Evolutionary conservation across 1,284 basidiomycete species (phyloP), one percentile per base, ranked within the genome.

Genomic region (Trichosporon sp.): DNA sequence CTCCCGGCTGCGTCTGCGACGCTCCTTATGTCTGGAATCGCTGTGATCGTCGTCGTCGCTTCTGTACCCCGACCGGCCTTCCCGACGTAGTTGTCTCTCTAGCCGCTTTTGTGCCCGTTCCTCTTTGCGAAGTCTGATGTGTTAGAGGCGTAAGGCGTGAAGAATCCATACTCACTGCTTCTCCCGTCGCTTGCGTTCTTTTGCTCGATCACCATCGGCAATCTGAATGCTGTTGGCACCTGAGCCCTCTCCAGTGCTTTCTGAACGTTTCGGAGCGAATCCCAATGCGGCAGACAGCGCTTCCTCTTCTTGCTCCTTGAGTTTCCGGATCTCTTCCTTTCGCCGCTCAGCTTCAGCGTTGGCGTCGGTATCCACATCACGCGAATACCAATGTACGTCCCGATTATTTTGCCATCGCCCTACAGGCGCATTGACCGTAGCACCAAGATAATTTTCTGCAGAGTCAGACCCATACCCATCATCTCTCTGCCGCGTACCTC

Each of bases 351-450:
- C 73, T 11, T 62, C 70, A 8, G 62, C 68, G 61, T 86, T 86
- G 10, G 74, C 77, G 25, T 86, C 85, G 0, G 69, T 70, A 7
- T 77, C 69, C 11, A 73, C 46, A 2, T 93, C 90, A 34, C 92
- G 86, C 67, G 82, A 86, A 75, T 95, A 95, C 92, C 92, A 95
- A 75, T 95, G 92, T 19, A 95, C 82, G 73, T 95, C 92, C 76
- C 94, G 92, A 82, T 92, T 91, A 81, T 93, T 94, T 80, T 95
- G 92, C 92, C 92, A 95, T 67, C 93, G 84, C 3, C 93, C 92
- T 2, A 90, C 91, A 0, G 92, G 92, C 1, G 92, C 92, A 73
- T 95, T 93, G 79, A 95, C 88, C 67, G 91, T 92, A 73, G 92
- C 89, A 4, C 92, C 92, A 1, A 95, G 86, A 76, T 95, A 95